Evolutionary conservation across 2,329 filamentous ascomycete genomes (phyloP), one percentile per base, ranked within the genome.

Genomic region (Diaporthe caulivora): DNA sequence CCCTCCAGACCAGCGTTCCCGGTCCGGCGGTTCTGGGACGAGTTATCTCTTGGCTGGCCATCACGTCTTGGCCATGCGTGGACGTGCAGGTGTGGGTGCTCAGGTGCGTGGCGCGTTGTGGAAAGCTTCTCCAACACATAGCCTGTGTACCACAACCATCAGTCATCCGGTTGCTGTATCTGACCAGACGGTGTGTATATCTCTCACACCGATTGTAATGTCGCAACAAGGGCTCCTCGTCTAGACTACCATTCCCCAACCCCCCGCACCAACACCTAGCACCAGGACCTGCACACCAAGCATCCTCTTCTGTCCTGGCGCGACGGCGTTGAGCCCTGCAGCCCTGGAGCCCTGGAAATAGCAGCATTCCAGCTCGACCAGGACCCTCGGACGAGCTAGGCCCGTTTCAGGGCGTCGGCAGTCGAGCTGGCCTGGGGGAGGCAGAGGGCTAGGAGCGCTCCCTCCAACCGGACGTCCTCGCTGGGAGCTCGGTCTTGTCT

Each of bases 401-500:
- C 58, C 70, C 18, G 57, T 65, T 71, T 42, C 24, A 65, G 70
- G 57, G 24, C 47, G 26, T 53, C 44, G 34, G 58, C 37, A 54
- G 26, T 65, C 51, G 51, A 57, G 53, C 51, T 44, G 29, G 24
- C 9, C 31, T 49, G 42, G 54, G 51, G 42, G n/a, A 40, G n/a
- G n/a, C 26, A 47, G 29, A 47, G 37, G 18, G 57, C 57, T 62
- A 62, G 57, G 37, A 42, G 57, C 37, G 29, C 29, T 15, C 54
- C 42, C 47, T 65, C 71, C 72, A 73, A 71, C 72, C 72, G 57
- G 72, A 71, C 34, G 17, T 13, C 21, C 40, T 51, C 72, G 72
- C 67, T 47, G 29, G 29, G 21, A 40, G 40, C 31, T 73, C 72
- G 72, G 72, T 42, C 24, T 73, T 73, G 31, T 40, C 55, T 73